phyloP scores from a whole-genome alignment of 2,329 filamentous ascomycete genomes.

The Pseudopithomyces maydicus region DNA sequence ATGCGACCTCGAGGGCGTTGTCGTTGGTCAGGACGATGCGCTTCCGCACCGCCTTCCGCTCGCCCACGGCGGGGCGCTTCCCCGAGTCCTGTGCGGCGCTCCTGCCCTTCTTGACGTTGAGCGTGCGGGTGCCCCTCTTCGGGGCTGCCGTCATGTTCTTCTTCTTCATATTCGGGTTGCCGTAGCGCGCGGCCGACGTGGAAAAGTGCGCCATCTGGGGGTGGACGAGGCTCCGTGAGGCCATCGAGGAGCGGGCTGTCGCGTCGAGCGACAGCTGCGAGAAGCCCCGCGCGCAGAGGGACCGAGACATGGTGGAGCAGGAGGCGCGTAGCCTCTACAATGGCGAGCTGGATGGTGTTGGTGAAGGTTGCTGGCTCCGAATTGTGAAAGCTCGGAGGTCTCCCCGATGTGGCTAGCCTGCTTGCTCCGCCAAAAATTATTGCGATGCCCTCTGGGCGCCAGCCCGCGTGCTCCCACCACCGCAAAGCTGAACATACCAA shows the following conservation, averaged over 20 bases:
- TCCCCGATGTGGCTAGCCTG: constrained; percentile 10
- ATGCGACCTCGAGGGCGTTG: constrained; percentile 80
- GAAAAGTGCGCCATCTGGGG: constrained; percentile 41
- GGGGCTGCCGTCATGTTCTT: constrained; percentile 32
- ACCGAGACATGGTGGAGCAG: constrained; percentile 34
- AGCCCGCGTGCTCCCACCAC: constrained; percentile 1
- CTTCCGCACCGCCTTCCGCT: constrained; percentile 86
- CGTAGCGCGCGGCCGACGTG: constrained; percentile 37
- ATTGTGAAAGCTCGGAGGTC: constrained; percentile 31
- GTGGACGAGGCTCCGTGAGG: constrained; percentile 28
- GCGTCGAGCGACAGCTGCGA: constrained; percentile 38
- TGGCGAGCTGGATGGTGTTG: constrained; percentile 23
- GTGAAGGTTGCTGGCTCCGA: constrained; percentile 5
- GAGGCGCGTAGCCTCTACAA: constrained; percentile 34
- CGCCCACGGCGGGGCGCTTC: constrained; percentile 69
- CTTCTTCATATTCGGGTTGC: constrained; percentile 32
- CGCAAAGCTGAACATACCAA: not conserved
- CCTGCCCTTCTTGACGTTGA: constrained; percentile 51
- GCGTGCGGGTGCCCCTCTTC: constrained; percentile 44
- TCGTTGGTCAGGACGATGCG: constrained; percentile 91
- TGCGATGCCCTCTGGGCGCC: constrained; percentile 4
- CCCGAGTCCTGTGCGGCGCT: constrained; percentile 48
- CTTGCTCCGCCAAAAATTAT: constrained; percentile 21
- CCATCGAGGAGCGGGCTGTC: constrained; percentile 23
- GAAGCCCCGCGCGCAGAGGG: constrained; percentile 38